These are phyloP conservation scores for Scheffersomyces amazonensis DNA, from an alignment of 805 yeast species.

Conservation along the genomic window DNA sequence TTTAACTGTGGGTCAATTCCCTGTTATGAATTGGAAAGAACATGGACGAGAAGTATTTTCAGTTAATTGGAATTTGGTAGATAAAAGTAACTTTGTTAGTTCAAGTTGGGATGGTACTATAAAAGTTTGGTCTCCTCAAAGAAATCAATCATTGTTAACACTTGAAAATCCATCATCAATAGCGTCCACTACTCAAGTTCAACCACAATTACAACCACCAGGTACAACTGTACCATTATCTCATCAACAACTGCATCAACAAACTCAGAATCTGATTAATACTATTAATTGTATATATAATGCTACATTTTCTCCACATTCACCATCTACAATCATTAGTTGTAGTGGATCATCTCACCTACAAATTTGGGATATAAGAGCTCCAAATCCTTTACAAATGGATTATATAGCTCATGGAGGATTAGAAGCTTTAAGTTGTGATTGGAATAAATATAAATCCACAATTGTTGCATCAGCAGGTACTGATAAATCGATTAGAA, in stretches of 20 bases:
- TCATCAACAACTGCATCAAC: conserved; percentile 34
- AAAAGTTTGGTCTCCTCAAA: conserved; percentile 71
- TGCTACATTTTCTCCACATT: conserved; percentile 82
- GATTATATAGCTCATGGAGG: conserved; percentile 76
- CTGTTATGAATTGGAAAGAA: conserved; percentile 72
- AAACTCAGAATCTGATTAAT: conserved; percentile 25
- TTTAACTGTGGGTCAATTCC: conserved; percentile 60
- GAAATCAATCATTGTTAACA: conserved; percentile 56
- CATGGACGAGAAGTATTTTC: conserved; percentile 75
- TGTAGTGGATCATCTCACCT: conserved; percentile 74
- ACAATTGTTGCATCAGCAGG: conserved; percentile 83
- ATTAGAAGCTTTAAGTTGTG: conserved; percentile 74
- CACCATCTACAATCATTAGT: conserved; percentile 63
- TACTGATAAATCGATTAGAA: conserved; percentile 78
- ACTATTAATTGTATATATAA: conserved; percentile 69
- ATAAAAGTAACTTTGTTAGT: conserved; percentile 66
- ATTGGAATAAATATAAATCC: conserved; percentile 87
- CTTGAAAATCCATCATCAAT: conserved; percentile 18
- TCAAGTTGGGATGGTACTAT: conserved; percentile 93
- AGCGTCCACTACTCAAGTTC: neutral
- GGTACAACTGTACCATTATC: conserved; percentile 27
- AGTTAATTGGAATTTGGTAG: conserved; percentile 70
- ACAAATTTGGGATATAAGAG: conserved; percentile 80
- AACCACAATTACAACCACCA: conserved; percentile 18
- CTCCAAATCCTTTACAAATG: conserved; percentile 56